A percentile compares a stretch with the other conserved stretches of the same genome.
Evolutionary conservation across 805 yeast species (phyloP).

Genomic region (Zygosaccharomyces gambellarensis): DNA sequence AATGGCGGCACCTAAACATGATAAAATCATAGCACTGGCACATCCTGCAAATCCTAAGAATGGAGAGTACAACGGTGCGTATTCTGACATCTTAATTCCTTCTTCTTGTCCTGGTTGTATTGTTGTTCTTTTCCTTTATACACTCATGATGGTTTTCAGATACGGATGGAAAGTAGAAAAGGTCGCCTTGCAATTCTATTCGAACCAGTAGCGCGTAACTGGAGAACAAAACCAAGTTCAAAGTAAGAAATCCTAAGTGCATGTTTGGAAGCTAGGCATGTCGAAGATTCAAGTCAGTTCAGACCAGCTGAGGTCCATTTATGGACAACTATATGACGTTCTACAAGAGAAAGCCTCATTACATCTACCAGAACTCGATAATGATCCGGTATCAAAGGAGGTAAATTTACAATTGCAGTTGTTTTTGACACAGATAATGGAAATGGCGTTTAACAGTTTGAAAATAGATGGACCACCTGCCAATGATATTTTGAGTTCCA

Average conservation of each 20-base stretch:
- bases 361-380: slow-evolving; percentile 18
- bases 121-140: background rate
- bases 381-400: slow-evolving; percentile 13
- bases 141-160: background rate
- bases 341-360: slow-evolving; percentile 21
- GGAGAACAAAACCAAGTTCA: background rate
- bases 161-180: too few species aligned
- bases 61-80: slow-evolving; percentile 89
- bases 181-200: background rate
- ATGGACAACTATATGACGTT: slow-evolving; percentile 27
- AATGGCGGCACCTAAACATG: slow-evolving; percentile 97
- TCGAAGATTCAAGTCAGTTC: slow-evolving; percentile 22
- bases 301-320: slow-evolving; percentile 27
- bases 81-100: slow-evolving; percentile 39
- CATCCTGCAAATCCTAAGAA: slow-evolving; percentile 98
- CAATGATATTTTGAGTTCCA: slow-evolving; percentile 20
- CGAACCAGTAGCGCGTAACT: slow-evolving; percentile 1
- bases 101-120: background rate
- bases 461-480: slow-evolving; percentile 39
- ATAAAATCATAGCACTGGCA: slow-evolving; percentile 83
- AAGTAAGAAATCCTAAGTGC: background rate
- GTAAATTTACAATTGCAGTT: slow-evolving; percentile 24
- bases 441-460: slow-evolving; percentile 50
- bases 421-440: slow-evolving; percentile 37
- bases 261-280: background rate